These are phyloP conservation scores for Dipteronia sinensis DNA, from an alignment of 345 rosid genomes.

Conservation along the genomic window DNA sequence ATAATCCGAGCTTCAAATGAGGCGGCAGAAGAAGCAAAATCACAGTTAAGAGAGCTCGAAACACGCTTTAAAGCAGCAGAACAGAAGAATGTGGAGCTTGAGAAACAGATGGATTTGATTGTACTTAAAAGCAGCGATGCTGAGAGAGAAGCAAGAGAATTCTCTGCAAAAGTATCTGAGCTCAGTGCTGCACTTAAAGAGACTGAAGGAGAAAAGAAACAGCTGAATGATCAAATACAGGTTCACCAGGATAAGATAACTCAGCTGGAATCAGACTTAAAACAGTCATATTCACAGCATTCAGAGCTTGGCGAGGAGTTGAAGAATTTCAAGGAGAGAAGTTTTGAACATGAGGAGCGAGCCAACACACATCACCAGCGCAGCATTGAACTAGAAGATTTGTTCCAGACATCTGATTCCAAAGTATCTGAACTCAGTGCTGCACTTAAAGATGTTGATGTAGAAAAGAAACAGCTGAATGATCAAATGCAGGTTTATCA, in stretches of 20 bases:
- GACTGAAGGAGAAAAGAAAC: slow-evolving; percentile 65
- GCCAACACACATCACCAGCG: slow-evolving; percentile 65
- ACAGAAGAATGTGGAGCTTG: slow-evolving; percentile 75
- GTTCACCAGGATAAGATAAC: slow-evolving; percentile 54
- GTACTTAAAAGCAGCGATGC: slow-evolving; percentile 56
- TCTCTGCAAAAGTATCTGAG: slow-evolving; percentile 56
- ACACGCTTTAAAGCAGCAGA: slow-evolving; percentile 57
- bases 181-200: slow-evolving; percentile 49
- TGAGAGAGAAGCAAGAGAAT: slow-evolving; percentile 58
- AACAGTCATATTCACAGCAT: slow-evolving; percentile 40
- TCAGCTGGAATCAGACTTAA: slow-evolving; percentile 60
- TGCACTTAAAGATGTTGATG: slow-evolving; percentile 54
- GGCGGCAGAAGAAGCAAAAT: slow-evolving; percentile 67
- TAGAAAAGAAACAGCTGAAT: slow-evolving; percentile 54
- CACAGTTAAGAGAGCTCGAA: slow-evolving; percentile 72
- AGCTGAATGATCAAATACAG: slow-evolving; percentile 43
- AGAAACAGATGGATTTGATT: slow-evolving; percentile 59
- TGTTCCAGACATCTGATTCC: slow-evolving; percentile 63
- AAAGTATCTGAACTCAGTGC: slow-evolving; percentile 58
- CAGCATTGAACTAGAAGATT: slow-evolving; percentile 68
- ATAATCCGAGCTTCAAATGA: slow-evolving; percentile 52
- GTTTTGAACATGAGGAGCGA: slow-evolving; percentile 69
- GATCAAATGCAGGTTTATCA: slow-evolving; percentile 50
- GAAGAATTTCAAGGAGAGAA: slow-evolving; percentile 50
- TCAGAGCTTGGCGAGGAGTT: slow-evolving; percentile 68